phyloP scores from a whole-genome alignment of 352 stramenopile species.

The Plasmopara viticola region DNA sequence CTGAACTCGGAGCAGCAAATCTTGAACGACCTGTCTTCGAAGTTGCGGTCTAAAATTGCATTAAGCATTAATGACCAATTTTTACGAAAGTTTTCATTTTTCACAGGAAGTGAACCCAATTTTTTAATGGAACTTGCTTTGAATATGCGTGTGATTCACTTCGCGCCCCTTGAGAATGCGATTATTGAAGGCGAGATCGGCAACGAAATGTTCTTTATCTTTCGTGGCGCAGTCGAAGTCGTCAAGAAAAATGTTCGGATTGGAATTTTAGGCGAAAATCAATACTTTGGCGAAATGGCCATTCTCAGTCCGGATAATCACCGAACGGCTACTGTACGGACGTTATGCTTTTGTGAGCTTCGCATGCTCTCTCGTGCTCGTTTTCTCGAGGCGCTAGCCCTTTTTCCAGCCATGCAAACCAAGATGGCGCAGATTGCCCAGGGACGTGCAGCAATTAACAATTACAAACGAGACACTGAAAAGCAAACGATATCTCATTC shows the following conservation, averaged over 20 bases:
- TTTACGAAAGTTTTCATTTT: conserved; percentile 71
- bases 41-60: conserved; percentile 71
- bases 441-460: conserved; percentile 13
- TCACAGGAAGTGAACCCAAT: conserved; percentile 62
- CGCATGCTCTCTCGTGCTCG: conserved; percentile 51
- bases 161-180: conserved; percentile 35
- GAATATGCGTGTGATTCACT: conserved; percentile 75
- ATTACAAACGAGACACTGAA: conserved; percentile 12
- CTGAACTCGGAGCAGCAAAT: conserved; percentile 58
- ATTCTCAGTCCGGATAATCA: conserved; percentile 58
- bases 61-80: conserved; percentile 74
- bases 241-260: conserved; percentile 44
- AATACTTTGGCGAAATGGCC: conserved; percentile 77
- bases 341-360: conserved; percentile 63
- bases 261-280: conserved; percentile 57
- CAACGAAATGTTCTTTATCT: conserved; percentile 64
- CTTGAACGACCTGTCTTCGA: conserved; percentile 55
- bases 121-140: conserved; percentile 75
- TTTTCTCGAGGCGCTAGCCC: conserved; percentile 45
- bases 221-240: conserved; percentile 51
- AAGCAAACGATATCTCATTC: conserved; percentile 16
- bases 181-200: conserved; percentile 51
- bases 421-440: conserved; percentile 56
- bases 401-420: conserved; percentile 47
- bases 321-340: conserved; percentile 56